These are phyloP conservation scores for Termitomyces sp. DNA, from an alignment of 768 basidiomycete species.

Conservation along the genomic window DNA sequence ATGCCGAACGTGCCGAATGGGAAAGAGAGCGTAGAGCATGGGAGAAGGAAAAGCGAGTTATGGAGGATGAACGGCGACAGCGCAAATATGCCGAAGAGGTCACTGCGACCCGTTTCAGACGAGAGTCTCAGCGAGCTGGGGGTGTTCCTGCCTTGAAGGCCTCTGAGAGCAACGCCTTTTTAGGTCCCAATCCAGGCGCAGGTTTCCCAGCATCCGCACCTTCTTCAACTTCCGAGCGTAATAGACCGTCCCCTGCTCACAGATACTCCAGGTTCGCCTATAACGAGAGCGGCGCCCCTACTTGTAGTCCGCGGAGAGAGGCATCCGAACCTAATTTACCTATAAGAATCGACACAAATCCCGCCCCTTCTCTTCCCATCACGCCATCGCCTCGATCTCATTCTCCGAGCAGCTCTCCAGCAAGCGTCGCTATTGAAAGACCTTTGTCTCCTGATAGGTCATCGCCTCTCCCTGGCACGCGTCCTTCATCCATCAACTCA, in stretches of 20 bases:
- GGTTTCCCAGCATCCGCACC: constrained; percentile 33
- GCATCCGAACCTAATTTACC: constrained; percentile 40
- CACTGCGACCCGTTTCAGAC: constrained; percentile 52
- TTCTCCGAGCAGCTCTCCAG: constrained; percentile 49
- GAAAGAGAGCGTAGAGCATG: constrained; percentile 47
- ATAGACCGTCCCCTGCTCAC: constrained; percentile 32
- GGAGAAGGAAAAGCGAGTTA: constrained; percentile 42
- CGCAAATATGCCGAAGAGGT: constrained; percentile 54
- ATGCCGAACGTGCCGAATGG: constrained; percentile 41
- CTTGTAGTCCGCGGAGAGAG: constrained; percentile 35
- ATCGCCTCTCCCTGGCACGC: constrained; percentile 28
- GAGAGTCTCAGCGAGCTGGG: constrained; percentile 54
- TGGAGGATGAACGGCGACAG: constrained; percentile 52
- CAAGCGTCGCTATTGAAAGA: constrained; percentile 30
- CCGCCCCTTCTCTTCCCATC: constrained; percentile 26
- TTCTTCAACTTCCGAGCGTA: constrained; percentile 38
- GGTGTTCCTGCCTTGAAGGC: constrained; percentile 23
- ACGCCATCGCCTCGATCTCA: constrained; percentile 20
- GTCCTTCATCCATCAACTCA: constrained; percentile 53
- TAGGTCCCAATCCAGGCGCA: constrained; percentile 16
- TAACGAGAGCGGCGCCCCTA: constrained; percentile 17
- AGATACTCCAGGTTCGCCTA: constrained; percentile 31
- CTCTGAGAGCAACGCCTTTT: constrained; percentile 19
- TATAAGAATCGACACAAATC: constrained; percentile 19
- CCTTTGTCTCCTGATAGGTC: constrained; percentile 24